Percentiles rank a stretch among this genome's conserved stretches.
phyloP scores from a whole-genome alignment of 192 early-diverging fungal species.

The Tieghemiomyces parasiticus region DNA sequence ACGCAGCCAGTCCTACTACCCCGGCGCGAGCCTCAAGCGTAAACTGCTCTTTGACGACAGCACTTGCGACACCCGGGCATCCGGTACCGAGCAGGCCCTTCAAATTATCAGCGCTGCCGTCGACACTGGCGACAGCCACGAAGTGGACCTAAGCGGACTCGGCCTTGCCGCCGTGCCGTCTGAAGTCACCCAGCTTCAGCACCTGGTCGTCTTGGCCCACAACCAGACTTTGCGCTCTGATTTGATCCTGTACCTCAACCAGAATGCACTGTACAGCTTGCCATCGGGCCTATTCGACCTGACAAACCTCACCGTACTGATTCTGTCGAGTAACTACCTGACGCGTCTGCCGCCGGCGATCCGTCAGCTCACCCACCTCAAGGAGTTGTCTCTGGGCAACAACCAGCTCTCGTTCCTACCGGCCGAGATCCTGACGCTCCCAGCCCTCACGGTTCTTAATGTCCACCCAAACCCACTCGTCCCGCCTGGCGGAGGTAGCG shows the following conservation, averaged over 20 bases:
- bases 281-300: conserved; percentile 27
- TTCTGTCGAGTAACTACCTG: conserved; percentile 27
- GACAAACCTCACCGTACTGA: conserved; percentile 28
- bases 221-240: conserved; percentile 21
- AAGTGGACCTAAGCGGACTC: conserved; percentile 30
- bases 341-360: conserved; percentile 27
- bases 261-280: conserved; percentile 19
- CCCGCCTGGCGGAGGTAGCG: too few relatives aligned
- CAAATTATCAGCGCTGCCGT: conserved; percentile 26
- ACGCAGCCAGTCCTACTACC: background rate
- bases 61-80: background rate
- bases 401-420: conserved; percentile 24
- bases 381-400: conserved; percentile 26
- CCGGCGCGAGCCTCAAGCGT: background rate
- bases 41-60: conserved; percentile 1
- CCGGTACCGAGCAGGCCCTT: conserved; percentile 10
- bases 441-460: conserved; percentile 18
- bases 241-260: conserved; percentile 20
- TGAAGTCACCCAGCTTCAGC: conserved; percentile 29
- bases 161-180: conserved; percentile 23
- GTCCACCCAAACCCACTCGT: conserved; percentile 25
- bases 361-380: conserved; percentile 22
- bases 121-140: conserved; percentile 19
- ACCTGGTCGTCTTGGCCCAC: conserved; percentile 26
- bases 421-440: conserved; percentile 18